Base-by-base conservation (phyloP, 306 rosid genomes). In the Quercus cerris region DNA sequence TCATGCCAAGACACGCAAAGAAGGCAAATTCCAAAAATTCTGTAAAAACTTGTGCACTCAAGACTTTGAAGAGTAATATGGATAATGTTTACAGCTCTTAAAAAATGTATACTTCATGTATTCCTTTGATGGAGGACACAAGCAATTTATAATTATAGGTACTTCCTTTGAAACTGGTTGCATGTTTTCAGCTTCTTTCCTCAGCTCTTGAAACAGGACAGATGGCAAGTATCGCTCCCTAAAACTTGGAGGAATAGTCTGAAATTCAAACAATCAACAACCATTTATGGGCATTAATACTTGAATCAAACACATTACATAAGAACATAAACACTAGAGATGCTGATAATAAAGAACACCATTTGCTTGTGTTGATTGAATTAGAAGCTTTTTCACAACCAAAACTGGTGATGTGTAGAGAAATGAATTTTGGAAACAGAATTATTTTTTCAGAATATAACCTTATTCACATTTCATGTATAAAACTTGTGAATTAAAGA, bases 171-270 rank as follows among this genome's bases (percentile, higher is more conserved):
- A 11, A 67, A 95, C 99, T 54, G 98, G 99, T 74, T 95, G 92
- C 99, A 95, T 95, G 81, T 95, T 93, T 80, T 91, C 98, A 2
- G 98, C 96, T 72, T 95, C 99, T 1, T 81, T 84, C 71, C 97
- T 86, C 75, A 93, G 87, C 54, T 95, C 97, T 84, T 95, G 72
- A 78, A 93, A 95, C 84, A 95, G 74, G 25, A 93, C 96, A 31
- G 98, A 93, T 22, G 99, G 93, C 88, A 93, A 80, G 83, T 95
- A 93, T 78, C 98, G 88, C 74, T 95, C 99, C 13, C 99, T 98
- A 0, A 95, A 95, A 81, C 99, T 95, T 28, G 99, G 93, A 81
- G 91, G 99, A 77, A 95, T 70, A 7, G 98, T 95, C 98, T 95
- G 85, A 83, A 79, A 78, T 79, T 77, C 83, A 85, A 72, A 70